Conservation (phyloP, 306 rosid species). For the Quercus glauca region DNA sequence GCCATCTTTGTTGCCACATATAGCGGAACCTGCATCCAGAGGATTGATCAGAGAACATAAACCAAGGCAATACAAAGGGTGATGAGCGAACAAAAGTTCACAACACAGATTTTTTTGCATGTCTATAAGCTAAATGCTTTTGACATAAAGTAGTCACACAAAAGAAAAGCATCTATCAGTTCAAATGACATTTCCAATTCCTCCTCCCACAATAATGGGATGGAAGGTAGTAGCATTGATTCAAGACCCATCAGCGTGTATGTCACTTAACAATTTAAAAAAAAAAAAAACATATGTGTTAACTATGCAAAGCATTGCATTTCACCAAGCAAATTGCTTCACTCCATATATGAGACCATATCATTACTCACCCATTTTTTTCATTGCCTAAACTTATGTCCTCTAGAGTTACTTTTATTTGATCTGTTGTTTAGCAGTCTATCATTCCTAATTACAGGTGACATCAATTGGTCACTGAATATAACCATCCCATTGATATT, state of each 20-base stretch:
- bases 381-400: not conserved
- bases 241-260: too few relatives aligned
- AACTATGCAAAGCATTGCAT: not conserved
- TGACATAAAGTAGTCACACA: too few relatives aligned
- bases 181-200: too few relatives aligned
- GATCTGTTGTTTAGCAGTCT: not conserved
- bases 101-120: not conserved
- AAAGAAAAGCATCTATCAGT: too few relatives aligned
- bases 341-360: not conserved
- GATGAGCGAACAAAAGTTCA: not conserved
- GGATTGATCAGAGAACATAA: constrained; percentile 20
- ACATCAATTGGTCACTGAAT: not conserved
- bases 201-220: too few relatives aligned
- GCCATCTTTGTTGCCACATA: constrained; percentile 99
- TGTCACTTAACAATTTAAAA: too few relatives aligned
- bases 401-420: not conserved
- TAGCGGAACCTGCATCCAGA: constrained; percentile 67
- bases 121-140: not conserved
- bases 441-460: not conserved
- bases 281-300: too few relatives aligned
- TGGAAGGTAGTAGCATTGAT: too few relatives aligned
- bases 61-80: not conserved
- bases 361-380: not conserved
- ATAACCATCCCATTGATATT: constrained; percentile 1
- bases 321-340: not conserved